A percentile compares a stretch with the other conserved stretches of the same genome.
Conservation (phyloP, 345 rosid species). For the Clarkia xantiana region DNA sequence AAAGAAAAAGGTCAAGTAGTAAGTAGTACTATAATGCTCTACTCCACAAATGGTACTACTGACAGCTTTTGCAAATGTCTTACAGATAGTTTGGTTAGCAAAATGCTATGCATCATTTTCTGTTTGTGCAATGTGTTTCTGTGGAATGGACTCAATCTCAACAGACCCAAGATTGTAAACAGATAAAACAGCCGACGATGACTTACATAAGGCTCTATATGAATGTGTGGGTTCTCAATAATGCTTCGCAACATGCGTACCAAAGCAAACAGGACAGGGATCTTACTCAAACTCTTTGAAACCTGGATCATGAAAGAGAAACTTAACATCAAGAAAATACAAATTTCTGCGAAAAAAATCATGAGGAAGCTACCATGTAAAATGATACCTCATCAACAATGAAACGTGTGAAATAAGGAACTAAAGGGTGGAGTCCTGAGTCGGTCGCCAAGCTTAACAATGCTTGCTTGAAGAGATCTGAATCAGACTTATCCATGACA, state of each 20-base stretch:
- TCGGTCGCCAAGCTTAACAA: conserved; percentile 55
- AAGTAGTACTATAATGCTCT: background rate
- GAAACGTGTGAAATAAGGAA: conserved; percentile 52
- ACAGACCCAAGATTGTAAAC: background rate
- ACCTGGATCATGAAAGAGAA: conserved; percentile 31
- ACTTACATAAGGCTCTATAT: conserved; percentile 84
- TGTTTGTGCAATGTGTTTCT: background rate
- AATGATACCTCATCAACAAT: conserved; percentile 57
- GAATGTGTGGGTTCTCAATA: conserved; percentile 63
- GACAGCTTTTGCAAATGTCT: too few species aligned
- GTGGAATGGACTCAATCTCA: background rate
- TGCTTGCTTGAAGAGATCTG: conserved; percentile 52
- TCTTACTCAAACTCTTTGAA: conserved; percentile 37
- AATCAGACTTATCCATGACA: conserved; percentile 25
- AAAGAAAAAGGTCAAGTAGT: background rate
- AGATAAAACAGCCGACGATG: background rate
- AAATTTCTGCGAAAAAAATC: background rate
- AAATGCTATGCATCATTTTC: background rate
- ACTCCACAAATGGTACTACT: background rate
- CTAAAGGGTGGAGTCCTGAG: conserved; percentile 65
- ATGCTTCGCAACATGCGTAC: conserved; percentile 62
- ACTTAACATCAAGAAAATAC: conserved; percentile 6
- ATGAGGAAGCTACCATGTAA: background rate
- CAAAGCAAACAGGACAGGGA: conserved; percentile 41
- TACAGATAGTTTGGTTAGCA: too few species aligned